Evolutionary conservation across 164 flowering plant species (phyloP).

Genomic region (Sedum album): DNA sequence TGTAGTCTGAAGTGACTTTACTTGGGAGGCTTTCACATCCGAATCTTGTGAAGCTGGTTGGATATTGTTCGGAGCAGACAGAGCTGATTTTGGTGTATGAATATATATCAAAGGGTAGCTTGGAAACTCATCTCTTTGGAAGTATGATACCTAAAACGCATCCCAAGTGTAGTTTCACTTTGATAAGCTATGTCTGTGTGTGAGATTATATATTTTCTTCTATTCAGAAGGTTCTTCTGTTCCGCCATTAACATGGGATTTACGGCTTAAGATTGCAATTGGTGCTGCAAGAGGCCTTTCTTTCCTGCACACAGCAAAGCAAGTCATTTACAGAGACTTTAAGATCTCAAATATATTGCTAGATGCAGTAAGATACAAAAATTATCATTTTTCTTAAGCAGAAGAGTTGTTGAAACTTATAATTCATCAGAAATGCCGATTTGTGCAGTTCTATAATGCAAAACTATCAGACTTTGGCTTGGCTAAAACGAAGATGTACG

Average conservation of each 20-base stretch:
- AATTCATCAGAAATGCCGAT: neutral
- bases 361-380: slow-evolving; percentile 46
- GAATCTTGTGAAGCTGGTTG: slow-evolving; percentile 49
- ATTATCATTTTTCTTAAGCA: neutral
- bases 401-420: neutral
- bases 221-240: slow-evolving; percentile 34
- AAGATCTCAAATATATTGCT: slow-evolving; percentile 82
- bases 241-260: slow-evolving; percentile 67
- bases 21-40: slow-evolving; percentile 69
- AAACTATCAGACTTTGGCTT: slow-evolving; percentile 87
- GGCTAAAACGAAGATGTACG: slow-evolving; percentile 73
- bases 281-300: slow-evolving; percentile 82
- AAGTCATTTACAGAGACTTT: slow-evolving; percentile 80
- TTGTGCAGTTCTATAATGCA: slow-evolving; percentile 53
- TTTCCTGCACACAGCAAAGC: slow-evolving; percentile 61
- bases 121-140: slow-evolving; percentile 12
- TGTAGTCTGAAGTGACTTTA: slow-evolving; percentile 57
- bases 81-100: slow-evolving; percentile 13
- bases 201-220: neutral
- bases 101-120: slow-evolving; percentile 13
- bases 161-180: neutral
- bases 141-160: slow-evolving; percentile 2
- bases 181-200: neutral
- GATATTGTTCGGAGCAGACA: slow-evolving; percentile 13
- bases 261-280: slow-evolving; percentile 55